A percentile compares a stretch with the other conserved stretches of the same genome.
Conservation (phyloP, 176 grass and related monocot species). For the Bothriochloa decipiens region DNA sequence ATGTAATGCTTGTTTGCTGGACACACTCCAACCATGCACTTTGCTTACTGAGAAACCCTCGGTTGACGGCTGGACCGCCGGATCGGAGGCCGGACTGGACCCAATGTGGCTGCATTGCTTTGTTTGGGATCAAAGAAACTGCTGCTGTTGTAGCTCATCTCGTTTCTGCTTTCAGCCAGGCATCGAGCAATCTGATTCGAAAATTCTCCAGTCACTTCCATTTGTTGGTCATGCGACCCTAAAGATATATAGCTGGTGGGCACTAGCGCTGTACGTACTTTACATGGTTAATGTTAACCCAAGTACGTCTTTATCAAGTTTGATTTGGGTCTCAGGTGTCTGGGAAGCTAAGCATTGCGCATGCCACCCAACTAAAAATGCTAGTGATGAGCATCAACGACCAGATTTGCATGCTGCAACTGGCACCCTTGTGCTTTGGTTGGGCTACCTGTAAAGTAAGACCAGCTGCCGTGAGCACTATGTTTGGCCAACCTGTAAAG, state of each 20-base stretch:
- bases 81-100: not conserved
- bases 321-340: not conserved
- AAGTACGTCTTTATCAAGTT: not conserved
- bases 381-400: not conserved
- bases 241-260: not conserved
- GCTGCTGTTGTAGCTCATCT: not conserved
- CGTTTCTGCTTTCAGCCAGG: not conserved
- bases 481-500: slow-evolving; percentile 12
- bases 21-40: slow-evolving; percentile 2
- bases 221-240: not conserved
- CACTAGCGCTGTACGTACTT: not conserved
- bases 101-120: slow-evolving; percentile 36
- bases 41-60: slow-evolving; percentile 22
- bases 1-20: slow-evolving; percentile 18
- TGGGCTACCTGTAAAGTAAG: slow-evolving; percentile 21
- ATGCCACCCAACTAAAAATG: not conserved
- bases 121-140: slow-evolving; percentile 40
- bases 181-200: not conserved
- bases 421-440: slow-evolving; percentile 11
- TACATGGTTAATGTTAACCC: not conserved
- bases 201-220: not conserved
- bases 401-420: not conserved
- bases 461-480: slow-evolving; percentile 14
- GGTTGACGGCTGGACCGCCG: not conserved
- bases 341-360: not conserved